These are phyloP conservation scores for Annulohypoxylon truncatum DNA, from an alignment of 2,329 filamentous ascomycete species.

Conservation along the genomic window DNA sequence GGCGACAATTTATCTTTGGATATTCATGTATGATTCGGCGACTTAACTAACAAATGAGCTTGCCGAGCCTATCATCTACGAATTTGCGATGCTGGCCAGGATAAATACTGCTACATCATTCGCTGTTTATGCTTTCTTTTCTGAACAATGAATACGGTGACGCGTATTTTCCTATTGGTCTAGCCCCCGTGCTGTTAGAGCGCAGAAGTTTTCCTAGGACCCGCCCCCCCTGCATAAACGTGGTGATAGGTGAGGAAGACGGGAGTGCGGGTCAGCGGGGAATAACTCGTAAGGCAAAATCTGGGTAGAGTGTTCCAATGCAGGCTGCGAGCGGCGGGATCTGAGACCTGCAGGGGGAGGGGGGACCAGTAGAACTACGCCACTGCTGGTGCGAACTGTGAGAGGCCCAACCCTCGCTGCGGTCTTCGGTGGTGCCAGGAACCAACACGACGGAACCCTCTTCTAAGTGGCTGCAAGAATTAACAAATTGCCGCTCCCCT, in stretches of 20 bases:
- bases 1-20: background rate
- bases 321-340: slow-evolving; percentile 16
- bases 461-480: slow-evolving; percentile 29
- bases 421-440: slow-evolving; percentile 22
- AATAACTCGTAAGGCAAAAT: slow-evolving; percentile 28
- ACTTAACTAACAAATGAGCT: background rate
- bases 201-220: background rate
- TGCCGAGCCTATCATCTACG: background rate
- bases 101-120: slow-evolving; percentile 4
- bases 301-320: slow-evolving; percentile 18
- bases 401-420: slow-evolving; percentile 36
- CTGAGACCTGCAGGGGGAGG: slow-evolving; percentile 33
- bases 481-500: slow-evolving; percentile 16
- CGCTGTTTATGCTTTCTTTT: background rate
- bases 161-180: slow-evolving; percentile 23
- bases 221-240: slow-evolving; percentile 28
- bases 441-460: slow-evolving; percentile 36
- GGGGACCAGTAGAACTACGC: slow-evolving; percentile 38
- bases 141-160: slow-evolving; percentile 4
- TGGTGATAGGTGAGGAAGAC: slow-evolving; percentile 30
- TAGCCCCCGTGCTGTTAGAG: slow-evolving; percentile 2
- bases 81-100: slow-evolving; percentile 16
- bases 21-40: background rate
- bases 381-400: slow-evolving; percentile 29
- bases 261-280: slow-evolving; percentile 24